Percentiles rank a stretch among this genome's conserved stretches.
Evolutionary conservation across 2,329 filamentous ascomycete species (phyloP).

Genomic region (Sclerotinia trifoliorum): DNA sequence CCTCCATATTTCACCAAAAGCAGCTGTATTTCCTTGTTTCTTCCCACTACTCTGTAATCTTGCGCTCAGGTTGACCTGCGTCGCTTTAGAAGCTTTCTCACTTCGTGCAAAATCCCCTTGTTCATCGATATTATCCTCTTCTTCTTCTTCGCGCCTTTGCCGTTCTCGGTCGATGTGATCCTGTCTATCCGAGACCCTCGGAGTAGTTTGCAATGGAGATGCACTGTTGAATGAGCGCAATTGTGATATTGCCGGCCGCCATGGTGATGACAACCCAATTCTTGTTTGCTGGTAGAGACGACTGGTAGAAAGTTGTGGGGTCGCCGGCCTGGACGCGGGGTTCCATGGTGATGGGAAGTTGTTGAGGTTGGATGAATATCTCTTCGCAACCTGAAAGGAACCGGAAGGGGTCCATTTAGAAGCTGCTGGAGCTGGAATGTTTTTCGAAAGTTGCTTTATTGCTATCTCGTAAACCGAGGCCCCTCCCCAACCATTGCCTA

Average conservation of each 20-base stretch:
- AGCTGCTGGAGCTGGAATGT: conserved; percentile 22
- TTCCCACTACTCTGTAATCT: conserved; percentile 79
- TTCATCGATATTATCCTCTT: conserved; percentile 46
- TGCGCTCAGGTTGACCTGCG: conserved; percentile 85
- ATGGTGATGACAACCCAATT: conserved; percentile 31
- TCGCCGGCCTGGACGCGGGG: conserved; percentile 23
- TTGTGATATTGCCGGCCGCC: conserved; percentile 36
- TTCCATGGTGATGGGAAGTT: conserved; percentile 21
- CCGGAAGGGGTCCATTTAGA: conserved; percentile 23
- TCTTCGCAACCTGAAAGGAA: conserved; percentile 18
- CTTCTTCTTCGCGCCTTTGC: conserved; percentile 44
- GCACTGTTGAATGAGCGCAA: conserved; percentile 37
- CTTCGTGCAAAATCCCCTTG: conserved; percentile 67
- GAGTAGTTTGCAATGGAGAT: conserved; percentile 28
- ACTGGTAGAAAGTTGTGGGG: conserved; percentile 23
- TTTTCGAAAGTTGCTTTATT: conserved; percentile 30
- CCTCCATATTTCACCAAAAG: conserved; percentile 76
- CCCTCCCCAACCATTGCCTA: conserved; percentile 31
- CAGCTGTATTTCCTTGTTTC: conserved; percentile 52
- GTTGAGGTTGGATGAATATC: conserved; percentile 30
- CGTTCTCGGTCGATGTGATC: conserved; percentile 41
- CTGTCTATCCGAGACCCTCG: conserved; percentile 35
- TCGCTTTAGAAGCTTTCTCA: conserved; percentile 81
- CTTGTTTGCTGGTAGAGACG: conserved; percentile 26
- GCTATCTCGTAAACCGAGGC: conserved; percentile 32